These are phyloP conservation scores for Hippophae gyantsensis DNA, from an alignment of 306 rosid species.

Conservation along the genomic window DNA sequence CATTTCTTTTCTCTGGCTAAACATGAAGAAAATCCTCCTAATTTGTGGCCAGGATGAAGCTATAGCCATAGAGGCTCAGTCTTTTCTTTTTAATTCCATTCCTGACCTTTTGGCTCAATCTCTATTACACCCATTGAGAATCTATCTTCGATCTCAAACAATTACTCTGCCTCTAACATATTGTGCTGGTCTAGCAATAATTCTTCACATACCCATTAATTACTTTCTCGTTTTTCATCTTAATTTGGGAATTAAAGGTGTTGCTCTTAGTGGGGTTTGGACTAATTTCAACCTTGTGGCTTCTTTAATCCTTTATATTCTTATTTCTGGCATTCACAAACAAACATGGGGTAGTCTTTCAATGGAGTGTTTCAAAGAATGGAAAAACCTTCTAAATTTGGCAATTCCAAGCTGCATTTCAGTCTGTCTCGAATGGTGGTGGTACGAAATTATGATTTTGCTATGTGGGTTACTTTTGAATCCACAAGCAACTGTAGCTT, in stretches of 20 bases:
- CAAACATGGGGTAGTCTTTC: slow-evolving; percentile 76
- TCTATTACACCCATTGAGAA: slow-evolving; percentile 75
- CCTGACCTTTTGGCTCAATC: slow-evolving; percentile 87
- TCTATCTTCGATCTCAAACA: slow-evolving; percentile 69
- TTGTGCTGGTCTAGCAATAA: slow-evolving; percentile 66
- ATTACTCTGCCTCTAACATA: slow-evolving; percentile 67
- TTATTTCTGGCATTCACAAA: slow-evolving; percentile 58
- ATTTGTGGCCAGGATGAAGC: slow-evolving; percentile 74
- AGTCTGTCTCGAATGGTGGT: slow-evolving; percentile 98
- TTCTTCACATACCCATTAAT: slow-evolving; percentile 72
- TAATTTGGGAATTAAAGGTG: slow-evolving; percentile 73
- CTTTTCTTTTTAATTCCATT: slow-evolving; percentile 61
- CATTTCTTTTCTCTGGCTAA: slow-evolving; percentile 67
- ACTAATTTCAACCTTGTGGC: slow-evolving; percentile 59
- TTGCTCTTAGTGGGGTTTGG: slow-evolving; percentile 72
- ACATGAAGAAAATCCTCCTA: slow-evolving; percentile 61
- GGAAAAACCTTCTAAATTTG: slow-evolving; percentile 61
- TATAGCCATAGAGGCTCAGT: slow-evolving; percentile 72
- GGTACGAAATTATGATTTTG: slow-evolving; percentile 91
- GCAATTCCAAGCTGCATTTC: slow-evolving; percentile 78
- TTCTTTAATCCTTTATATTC: slow-evolving; percentile 43
- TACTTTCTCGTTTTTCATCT: slow-evolving; percentile 55
- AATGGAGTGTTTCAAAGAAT: slow-evolving; percentile 58
- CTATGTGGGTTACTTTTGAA: slow-evolving; percentile 68
- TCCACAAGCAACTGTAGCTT: slow-evolving; percentile 75